Conservation (phyloP, 1,139 yeast species). For the Debaryomyces psychrophilus region DNA sequence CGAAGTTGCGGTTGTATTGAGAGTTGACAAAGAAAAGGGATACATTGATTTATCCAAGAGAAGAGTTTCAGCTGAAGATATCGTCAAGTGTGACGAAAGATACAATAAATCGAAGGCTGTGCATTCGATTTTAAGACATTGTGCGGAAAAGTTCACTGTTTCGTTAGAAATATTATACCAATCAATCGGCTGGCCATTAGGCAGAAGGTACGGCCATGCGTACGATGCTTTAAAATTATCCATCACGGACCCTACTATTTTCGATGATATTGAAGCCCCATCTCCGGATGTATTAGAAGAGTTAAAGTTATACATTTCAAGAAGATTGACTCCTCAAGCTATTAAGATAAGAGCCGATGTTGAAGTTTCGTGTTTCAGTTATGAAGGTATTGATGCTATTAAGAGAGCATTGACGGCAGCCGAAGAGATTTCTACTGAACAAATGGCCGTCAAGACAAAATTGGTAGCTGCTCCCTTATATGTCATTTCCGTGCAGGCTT, state of each 20-base stretch:
- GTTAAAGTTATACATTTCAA: constrained; percentile 80
- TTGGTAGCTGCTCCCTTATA: constrained; percentile 97
- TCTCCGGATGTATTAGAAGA: constrained; percentile 75
- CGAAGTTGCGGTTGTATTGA: constrained; percentile 97
- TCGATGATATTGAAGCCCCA: constrained; percentile 78
- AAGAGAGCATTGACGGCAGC: constrained; percentile 87
- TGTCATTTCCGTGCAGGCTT: constrained; percentile 89
- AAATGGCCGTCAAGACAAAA: constrained; percentile 85
- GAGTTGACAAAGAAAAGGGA: constrained; percentile 98
- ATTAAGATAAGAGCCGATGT: constrained; percentile 97
- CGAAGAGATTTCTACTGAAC: constrained; percentile 81
- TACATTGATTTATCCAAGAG: constrained; percentile 97
- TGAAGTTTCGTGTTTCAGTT: constrained; percentile 94
- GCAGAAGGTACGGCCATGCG: constrained; percentile 94
- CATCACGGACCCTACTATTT: constrained; percentile 87
- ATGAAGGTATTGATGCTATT: constrained; percentile 98
- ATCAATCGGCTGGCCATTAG: constrained; percentile 96
- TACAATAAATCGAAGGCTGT: constrained; percentile 97
- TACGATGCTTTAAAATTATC: constrained; percentile 97
- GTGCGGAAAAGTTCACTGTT: constrained; percentile 94
- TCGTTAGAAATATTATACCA: constrained; percentile 85
- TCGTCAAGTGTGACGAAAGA: constrained; percentile 95
- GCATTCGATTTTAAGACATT: constrained; percentile 94
- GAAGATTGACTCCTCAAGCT: constrained; percentile 97
- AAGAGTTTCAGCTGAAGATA: constrained; percentile 98